These are phyloP conservation scores for Monsonia emarginata DNA, from an alignment of 441 rosid genomes.

Conservation along the genomic window DNA sequence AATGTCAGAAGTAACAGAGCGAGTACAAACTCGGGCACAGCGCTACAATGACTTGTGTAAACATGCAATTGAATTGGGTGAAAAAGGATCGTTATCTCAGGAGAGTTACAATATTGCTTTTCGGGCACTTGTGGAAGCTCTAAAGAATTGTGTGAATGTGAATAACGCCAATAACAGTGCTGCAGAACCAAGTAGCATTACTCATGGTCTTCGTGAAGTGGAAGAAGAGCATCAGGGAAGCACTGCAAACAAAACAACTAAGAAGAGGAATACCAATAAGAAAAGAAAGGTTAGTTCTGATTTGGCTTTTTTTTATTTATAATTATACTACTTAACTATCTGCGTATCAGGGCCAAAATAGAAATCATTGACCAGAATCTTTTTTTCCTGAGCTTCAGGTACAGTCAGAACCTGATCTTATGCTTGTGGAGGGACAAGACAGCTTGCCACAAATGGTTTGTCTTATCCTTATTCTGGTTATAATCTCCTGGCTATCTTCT, in stretches of 20 bases:
- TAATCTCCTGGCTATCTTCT: not conserved
- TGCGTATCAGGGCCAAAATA: not conserved
- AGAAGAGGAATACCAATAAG: not conserved
- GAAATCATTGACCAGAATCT: not conserved
- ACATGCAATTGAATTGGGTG: not conserved
- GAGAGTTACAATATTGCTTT: not conserved
- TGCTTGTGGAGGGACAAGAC: not conserved
- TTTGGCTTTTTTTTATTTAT: not conserved
- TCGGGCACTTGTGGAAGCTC: not conserved
- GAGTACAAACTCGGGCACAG: not conserved
- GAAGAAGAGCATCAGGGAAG: not conserved
- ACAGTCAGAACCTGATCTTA: slow-evolving; percentile 1
- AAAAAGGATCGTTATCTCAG: not conserved
- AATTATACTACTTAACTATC: not conserved
- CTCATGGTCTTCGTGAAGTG: not conserved
- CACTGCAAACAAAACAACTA: not conserved
- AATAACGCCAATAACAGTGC: not conserved
- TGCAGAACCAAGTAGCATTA: not conserved
- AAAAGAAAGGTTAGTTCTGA: not conserved
- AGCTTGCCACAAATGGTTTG: slow-evolving; percentile 1
- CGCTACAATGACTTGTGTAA: not conserved
- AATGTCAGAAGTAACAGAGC: not conserved
- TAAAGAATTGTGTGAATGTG: not conserved
- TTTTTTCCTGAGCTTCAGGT: not conserved
- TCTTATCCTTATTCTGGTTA: not conserved